A percentile compares a stretch with the other conserved stretches of the same genome.
Evolutionary conservation across 1,139 yeast species (phyloP).

Genomic region (Lodderomyces parapsilosis): DNA sequence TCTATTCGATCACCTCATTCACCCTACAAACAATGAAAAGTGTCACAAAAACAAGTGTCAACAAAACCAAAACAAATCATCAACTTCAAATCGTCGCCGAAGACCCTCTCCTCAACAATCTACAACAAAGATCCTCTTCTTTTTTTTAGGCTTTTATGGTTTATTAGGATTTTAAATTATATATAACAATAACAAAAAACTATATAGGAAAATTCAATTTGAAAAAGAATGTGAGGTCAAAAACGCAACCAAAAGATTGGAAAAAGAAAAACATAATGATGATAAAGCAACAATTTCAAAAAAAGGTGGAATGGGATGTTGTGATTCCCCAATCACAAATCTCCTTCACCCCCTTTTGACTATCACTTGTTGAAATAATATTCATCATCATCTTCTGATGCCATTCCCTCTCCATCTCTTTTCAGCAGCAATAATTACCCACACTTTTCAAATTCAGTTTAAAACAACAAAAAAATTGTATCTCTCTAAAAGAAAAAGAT

Average conservation of each 20-base stretch:
- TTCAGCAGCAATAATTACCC: neutral
- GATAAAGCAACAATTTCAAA: neutral
- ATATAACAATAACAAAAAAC: neutral
- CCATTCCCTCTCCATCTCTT: neutral
- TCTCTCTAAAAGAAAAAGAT: neutral
- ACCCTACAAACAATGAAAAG: too few relatives aligned
- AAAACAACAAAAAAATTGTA: neutral
- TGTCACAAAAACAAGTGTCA: too few relatives aligned
- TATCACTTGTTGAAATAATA: too few relatives aligned
- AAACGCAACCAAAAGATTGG: neutral
- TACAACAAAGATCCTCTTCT: neutral
- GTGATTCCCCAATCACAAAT: conserved; percentile 1
- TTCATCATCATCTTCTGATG: neutral
- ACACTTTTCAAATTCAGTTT: neutral
- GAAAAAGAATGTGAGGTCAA: neutral
- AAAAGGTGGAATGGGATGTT: neutral
- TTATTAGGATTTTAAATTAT: neutral
- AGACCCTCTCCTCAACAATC: neutral
- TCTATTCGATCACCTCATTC: too few relatives aligned
- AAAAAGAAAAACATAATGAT: neutral
- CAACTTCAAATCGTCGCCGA: too few relatives aligned
- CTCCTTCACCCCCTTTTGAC: neutral
- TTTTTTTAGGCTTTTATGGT: conserved; percentile 1
- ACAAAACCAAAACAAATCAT: too few relatives aligned
- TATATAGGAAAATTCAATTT: neutral